A percentile compares a stretch with the other conserved stretches of the same genome.
Evolutionary conservation across 228 moss, liverwort and hornwort species (phyloP).

Genomic region (Sphagnum fallax): DNA sequence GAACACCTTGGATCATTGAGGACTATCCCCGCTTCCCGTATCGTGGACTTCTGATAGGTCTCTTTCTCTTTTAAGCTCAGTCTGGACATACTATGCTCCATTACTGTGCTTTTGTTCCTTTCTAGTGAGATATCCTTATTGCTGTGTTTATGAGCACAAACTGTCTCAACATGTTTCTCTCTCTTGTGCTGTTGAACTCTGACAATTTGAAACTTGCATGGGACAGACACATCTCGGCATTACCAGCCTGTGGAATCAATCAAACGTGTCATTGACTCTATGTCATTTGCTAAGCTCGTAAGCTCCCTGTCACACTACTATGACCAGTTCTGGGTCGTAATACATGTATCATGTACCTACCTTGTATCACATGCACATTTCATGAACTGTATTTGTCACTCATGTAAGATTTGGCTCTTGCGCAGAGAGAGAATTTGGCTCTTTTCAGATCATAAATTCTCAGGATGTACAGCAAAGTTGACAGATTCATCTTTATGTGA

Average conservation of each 20-base stretch:
- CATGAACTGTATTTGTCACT: background rate
- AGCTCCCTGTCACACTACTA: conserved; percentile 10
- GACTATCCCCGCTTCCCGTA: conserved; percentile 77
- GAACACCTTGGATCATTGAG: conserved; percentile 56
- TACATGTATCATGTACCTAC: background rate
- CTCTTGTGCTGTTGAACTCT: background rate
- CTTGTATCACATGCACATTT: background rate
- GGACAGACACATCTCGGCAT: conserved; percentile 88
- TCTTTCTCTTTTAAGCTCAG: background rate
- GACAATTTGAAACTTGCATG: background rate
- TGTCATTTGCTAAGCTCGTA: conserved; percentile 92
- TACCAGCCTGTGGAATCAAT: conserved; percentile 72
- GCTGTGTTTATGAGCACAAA: background rate
- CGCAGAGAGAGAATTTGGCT: too few relatives aligned
- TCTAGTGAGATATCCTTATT: background rate
- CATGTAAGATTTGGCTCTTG: background rate
- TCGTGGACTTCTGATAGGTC: conserved; percentile 82
- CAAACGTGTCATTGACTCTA: conserved; percentile 70
- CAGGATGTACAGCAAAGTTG: too few relatives aligned
- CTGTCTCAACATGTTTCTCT: background rate
- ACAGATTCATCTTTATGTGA: too few relatives aligned
- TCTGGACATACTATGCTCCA: background rate
- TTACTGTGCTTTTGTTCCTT: background rate
- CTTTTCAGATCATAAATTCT: too few relatives aligned
- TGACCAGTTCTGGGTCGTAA: background rate